These are phyloP conservation scores for Aspergillus ruber DNA, from an alignment of 2,329 filamentous ascomycete genomes.

Conservation along the genomic window DNA sequence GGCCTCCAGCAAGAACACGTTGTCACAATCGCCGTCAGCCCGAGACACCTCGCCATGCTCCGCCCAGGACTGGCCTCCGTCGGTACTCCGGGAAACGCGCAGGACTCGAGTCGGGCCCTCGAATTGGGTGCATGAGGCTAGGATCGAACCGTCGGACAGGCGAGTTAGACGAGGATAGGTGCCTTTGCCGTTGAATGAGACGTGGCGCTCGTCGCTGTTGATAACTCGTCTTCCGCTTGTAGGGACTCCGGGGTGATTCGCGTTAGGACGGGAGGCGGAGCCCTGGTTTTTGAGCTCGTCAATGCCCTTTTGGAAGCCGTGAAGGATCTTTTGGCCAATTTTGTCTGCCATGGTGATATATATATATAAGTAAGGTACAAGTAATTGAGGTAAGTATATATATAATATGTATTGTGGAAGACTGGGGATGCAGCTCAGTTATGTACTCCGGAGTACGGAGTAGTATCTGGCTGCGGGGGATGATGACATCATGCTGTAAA, in stretches of 20 bases:
- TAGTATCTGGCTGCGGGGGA: too few species aligned
- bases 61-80: conserved; percentile 37
- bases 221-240: conserved; percentile 16
- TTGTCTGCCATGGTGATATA: background rate
- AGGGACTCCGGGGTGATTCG: background rate
- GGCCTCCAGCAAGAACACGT: conserved; percentile 42
- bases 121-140: conserved; percentile 41
- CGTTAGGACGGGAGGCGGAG: background rate
- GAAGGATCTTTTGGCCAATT: background rate
- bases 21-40: conserved; percentile 42
- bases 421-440: too few species aligned
- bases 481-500: too few species aligned
- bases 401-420: too few species aligned
- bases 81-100: conserved; percentile 39
- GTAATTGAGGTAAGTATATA: too few species aligned
- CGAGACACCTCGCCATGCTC: conserved; percentile 41
- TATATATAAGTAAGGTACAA: background rate
- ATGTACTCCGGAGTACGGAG: too few species aligned
- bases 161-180: conserved; percentile 45
- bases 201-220: conserved; percentile 27
- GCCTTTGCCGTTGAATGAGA: conserved; percentile 33
- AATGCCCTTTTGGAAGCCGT: background rate
- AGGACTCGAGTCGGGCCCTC: conserved; percentile 34
- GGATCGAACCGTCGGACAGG: conserved; percentile 41
- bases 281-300: background rate